Evolutionary conservation across 78 protist species (phyloP), one percentile per base, ranked within the genome.

Genomic region (Dictyostelium citrinum): DNA sequence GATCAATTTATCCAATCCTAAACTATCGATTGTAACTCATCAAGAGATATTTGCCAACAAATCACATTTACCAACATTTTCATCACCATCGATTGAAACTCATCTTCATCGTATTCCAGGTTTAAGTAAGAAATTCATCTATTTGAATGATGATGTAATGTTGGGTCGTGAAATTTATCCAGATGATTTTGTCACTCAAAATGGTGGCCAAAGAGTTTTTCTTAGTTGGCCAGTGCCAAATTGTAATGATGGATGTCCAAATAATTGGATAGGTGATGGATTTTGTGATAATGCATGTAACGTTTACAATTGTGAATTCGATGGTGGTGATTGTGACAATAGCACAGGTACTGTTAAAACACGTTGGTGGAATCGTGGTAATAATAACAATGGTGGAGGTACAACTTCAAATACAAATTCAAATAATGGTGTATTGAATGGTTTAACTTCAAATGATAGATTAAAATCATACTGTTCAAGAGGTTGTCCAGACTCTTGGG

Each of bases 141-240:
- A 99, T 70, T 68, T 99, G 46, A 99, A 99, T 86, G 99, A 99
- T 51, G 99, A 99, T 41, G 97, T 97, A 12, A 88, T 98, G 95
- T 97, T 99, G 51, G 98, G 99, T 6, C 14, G 79, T 22, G 84
- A 83, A 2, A 92, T 99, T 1, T 96, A 77, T 74, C 99, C 99
- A 0, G 98, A 97, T 33, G 99, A 98, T 90, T 98, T 98, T 51
- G 58, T 75, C 60, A 90, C 99, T 5, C 74, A 85, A 72, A 27
- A 55, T 37, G 84, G 90, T 58, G 91, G 93, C 8, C 95, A 85
- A 43, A 64, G 83, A 78, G 97, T 98, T 16, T 98, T 77, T 72
- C 82, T 98, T 12, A 10, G 98, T 12, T 98, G 99, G 99, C 95
- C 98, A 22, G 98, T 98, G 0, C 99, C 99, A 7, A 86, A 96